Percentiles rank a stretch among this genome's conserved stretches.
Evolutionary conservation across 2,329 filamentous ascomycete genomes (phyloP).

Genomic region (Apiospora hydei): DNA sequence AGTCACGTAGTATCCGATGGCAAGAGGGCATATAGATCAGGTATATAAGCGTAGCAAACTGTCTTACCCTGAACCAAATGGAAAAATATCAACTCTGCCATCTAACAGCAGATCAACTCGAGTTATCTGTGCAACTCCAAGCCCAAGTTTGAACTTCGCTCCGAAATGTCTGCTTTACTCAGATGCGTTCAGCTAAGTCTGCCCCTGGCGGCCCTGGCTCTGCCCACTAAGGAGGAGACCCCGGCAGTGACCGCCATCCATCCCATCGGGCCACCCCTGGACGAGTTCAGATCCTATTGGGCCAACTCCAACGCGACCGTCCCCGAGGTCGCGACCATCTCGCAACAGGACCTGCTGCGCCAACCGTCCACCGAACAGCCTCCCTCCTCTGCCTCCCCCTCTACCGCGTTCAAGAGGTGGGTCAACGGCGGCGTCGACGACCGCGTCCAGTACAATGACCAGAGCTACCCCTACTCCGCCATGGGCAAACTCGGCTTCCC

Average conservation of each 20-base stretch:
- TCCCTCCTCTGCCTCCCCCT: not conserved
- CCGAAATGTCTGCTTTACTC: not conserved
- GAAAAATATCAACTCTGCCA: not conserved
- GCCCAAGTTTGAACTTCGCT: not conserved
- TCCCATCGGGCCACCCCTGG: not conserved
- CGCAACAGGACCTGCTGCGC: not conserved
- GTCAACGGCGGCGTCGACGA: slow-evolving; percentile 35
- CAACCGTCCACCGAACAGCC: not conserved
- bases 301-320: not conserved
- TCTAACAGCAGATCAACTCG: not conserved
- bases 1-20: not conserved
- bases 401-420: slow-evolving; percentile 31
- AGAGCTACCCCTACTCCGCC: slow-evolving; percentile 32
- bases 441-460: slow-evolving; percentile 32
- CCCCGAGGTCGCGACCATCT: not conserved
- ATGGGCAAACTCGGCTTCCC: slow-evolving; percentile 35
- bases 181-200: not conserved
- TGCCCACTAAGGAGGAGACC: not conserved
- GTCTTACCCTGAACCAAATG: not conserved
- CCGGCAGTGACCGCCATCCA: not conserved
- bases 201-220: not conserved
- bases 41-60: not conserved
- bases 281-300: not conserved
- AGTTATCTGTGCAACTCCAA: not conserved
- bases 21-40: not conserved